Percentiles rank a stretch among this genome's conserved stretches.
Conservation (phyloP, 2,329 filamentous ascomycete genomes). For the Fusarium citri region DNA sequence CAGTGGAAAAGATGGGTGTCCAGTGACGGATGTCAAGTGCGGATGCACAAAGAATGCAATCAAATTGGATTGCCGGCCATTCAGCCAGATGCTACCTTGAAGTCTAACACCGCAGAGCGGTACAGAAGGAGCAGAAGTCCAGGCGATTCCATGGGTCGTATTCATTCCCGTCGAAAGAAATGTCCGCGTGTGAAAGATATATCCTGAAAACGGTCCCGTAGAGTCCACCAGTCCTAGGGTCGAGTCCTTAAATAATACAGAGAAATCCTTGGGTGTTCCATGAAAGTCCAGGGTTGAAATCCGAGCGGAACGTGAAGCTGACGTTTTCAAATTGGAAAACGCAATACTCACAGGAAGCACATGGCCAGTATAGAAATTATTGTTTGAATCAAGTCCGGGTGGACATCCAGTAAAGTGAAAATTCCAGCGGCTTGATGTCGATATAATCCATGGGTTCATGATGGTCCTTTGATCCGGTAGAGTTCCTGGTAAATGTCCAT, state of each 20-base stretch:
- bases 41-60: conserved; percentile 49
- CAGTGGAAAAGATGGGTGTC: conserved; percentile 19
- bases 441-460: background rate
- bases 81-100: conserved; percentile 33
- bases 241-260: conserved; percentile 36
- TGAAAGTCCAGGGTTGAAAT: conserved; percentile 41
- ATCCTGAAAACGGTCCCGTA: conserved; percentile 20
- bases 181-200: conserved; percentile 12
- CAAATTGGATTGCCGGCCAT: conserved; percentile 49
- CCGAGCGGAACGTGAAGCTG: conserved; percentile 34
- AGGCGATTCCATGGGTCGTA: conserved; percentile 11
- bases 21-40: conserved; percentile 38
- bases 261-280: conserved; percentile 32
- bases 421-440: conserved; percentile 19
- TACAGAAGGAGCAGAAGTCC: conserved; percentile 27
- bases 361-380: conserved; percentile 40
- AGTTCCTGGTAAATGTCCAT: conserved; percentile 32
- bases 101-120: conserved; percentile 25
- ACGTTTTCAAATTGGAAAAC: conserved; percentile 42
- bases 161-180: conserved; percentile 27
- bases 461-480: conserved; percentile 23
- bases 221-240: conserved; percentile 28
- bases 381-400: conserved; percentile 47
- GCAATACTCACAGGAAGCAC: conserved; percentile 55
- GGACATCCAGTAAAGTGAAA: conserved; percentile 46